Evolutionary conservation across 352 stramenopile species (phyloP), one percentile per base, ranked within the genome.

Genomic region (Phytophthora macrochlamydospora): DNA sequence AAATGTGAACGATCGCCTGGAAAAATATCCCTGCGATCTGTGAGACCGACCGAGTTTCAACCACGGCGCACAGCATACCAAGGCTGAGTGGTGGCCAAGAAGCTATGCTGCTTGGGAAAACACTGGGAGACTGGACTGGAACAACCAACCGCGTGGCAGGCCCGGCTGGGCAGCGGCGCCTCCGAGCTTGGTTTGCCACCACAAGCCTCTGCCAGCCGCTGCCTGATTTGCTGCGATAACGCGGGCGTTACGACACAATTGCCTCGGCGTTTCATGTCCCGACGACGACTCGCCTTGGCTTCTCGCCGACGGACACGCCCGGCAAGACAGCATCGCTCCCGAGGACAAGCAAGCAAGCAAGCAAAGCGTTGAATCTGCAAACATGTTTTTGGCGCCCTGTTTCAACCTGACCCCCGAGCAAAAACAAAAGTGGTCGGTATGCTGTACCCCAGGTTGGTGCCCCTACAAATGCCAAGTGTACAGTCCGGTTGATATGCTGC

Each of bases 321-420:
- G 18, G 18, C 18, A 24, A 24, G 18, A 24, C 18, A 24, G 18
- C 18, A 43, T 43, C 37, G 7, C 37, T 43, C 37, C 37, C 37
- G 37, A 43, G 7, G 37, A 43, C 18, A 24, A 24, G 18, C 18
- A n/a, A n/a, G n/a, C n/a, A n/a, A n/a, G n/a, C n/a, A 24, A 24
- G 18, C 18, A 24, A 24, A 24, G 43, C 29, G 29, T 65, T 65
- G 49, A 65, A 65, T 37, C 37, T 58, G 28, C 54, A 49, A n/a
- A n/a, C 63, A 71, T 58, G 54, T 52, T 52, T 33, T 30, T 28
- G 60, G 52, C 49, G 51, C 50, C 43, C 68, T 46, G 48, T 45
- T n/a, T 67, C 67, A 71, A 75, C 67, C 62, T 63, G 46, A 75
- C 55, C 49, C n/a, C 31, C 49, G 55, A 37, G 0, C 44, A 1